Base-by-base conservation (phyloP, 257 asterid genomes). In the Fraxinus quadrangulata region DNA sequence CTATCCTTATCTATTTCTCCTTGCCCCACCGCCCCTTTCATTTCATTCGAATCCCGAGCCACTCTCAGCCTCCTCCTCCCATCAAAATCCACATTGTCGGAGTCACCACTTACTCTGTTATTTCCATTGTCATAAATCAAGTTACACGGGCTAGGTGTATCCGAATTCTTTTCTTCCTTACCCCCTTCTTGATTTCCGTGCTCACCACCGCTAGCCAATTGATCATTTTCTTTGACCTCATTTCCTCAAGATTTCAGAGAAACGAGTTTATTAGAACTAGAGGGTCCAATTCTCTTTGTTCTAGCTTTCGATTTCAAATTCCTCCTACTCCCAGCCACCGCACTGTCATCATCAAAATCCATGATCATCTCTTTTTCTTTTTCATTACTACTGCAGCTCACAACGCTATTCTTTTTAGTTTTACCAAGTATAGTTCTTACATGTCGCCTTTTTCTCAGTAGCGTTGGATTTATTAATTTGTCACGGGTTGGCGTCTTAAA, bases 321-420 rank as follows among this genome's bases (percentile, higher is more conserved):
- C 63, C 72, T 80, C 88, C 88, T 84, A 45, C 67, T 79, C 76
- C 85, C 90, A 49, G 83, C 76, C 28, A 81, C 87, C 4, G 74
- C 78, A 67, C 80, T 81, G 36, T 81, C 84, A 66, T 86, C 88
- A 28, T 84, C 90, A 30, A 21, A 72, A 78, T 79, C 65, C 63
- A 70, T 8, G 34, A 31, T 31, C 14, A 49, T 54, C 33, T 56
- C 73, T 59, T 28, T 3, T 71, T 65, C 72, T 1, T 56, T 83
- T 5, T 51, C 81, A 28, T 76, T 76, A 71, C 11, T 4, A 4
- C 0, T 75, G 70, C 9, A 72, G 16, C 42, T 75, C 77, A 59
- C 66, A 56, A n/a, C 3, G 26, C 66, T n/a, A 59, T 8, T 59
- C 30, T 59, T 59, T 59, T 0, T 6, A 59, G 12, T 59, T 59